Evolutionary conservation across 2,329 filamentous ascomycete species (phyloP), one percentile per base, ranked within the genome.

Genomic region (Bimuria novae-zelandiae): DNA sequence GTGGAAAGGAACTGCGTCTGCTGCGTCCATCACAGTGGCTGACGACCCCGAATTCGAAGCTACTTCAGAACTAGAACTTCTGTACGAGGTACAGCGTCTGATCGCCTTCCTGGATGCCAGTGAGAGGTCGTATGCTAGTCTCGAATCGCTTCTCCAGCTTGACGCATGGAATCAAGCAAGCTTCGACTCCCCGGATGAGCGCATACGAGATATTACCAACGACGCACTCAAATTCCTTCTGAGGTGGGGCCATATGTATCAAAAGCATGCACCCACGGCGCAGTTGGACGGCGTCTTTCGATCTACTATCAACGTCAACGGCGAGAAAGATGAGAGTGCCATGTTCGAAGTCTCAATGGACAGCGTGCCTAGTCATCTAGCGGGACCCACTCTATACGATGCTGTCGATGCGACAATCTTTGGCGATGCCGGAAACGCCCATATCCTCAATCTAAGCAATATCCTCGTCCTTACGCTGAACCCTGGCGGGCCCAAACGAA

Each of bases 81-180:
- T 86, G 8, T 72, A 80, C 42, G 85, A 87, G 68, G 74, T 79
- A 30, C 85, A 88, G 65, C 78, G 85, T 11, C 62, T 87, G 41
- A 83, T 86, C 76, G 83, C 84, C 4, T 84, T 87, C 49, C 68
- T 87, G 42, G 82, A 85, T 61, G 71, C 68, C 4, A 84, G 84
- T 3, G 72, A 80, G 37, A 79, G 85, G 51, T 79, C 82, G 1
- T 87, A 86, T 65, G 84, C 81, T 4, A 85, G 81, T 56, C 74
- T 76, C 5, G 81, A 82, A 58, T 75, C 76, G 1, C 71, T 87
- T 35, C 69, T 76, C 22, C 71, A 77, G 33, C 62, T 80, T 7
- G 76, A 78, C 27, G 70, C 65, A 14, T 70, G 70, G 63, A 68
- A 54, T 49, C 57, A 69, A 35, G 29, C 51, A 0, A 37, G 51